Evolutionary conservation across 768 basidiomycete genomes (phyloP).

Genomic region (Cytidiella melzeri): DNA sequence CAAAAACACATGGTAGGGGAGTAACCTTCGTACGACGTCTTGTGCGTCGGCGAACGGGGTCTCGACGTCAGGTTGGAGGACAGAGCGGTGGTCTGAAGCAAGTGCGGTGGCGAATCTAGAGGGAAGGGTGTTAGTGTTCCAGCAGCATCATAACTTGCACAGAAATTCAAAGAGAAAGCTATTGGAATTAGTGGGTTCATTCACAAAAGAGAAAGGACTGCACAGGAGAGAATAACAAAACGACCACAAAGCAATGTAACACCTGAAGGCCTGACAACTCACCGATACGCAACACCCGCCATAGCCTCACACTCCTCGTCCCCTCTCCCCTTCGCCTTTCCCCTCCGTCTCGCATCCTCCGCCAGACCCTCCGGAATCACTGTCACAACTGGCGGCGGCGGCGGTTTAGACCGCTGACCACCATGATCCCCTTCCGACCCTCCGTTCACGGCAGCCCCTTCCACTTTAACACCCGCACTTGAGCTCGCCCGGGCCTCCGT

Average conservation of each 20-base stretch:
- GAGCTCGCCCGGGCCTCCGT: neutral
- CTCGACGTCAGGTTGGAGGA: conserved; percentile 61
- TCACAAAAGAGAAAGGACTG: too few relatives aligned
- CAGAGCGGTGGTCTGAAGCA: conserved; percentile 54
- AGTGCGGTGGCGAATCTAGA: conserved; percentile 20
- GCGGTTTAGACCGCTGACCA: too few relatives aligned
- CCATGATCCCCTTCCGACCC: too few relatives aligned
- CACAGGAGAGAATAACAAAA: too few relatives aligned
- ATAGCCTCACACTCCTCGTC: conserved; percentile 47
- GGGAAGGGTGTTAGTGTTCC: neutral
- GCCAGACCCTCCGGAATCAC: conserved; percentile 16
- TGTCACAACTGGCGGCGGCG: conserved; percentile 9
- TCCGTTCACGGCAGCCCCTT: neutral
- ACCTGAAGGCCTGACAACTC: conserved; percentile 10
- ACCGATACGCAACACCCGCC: conserved; percentile 46
- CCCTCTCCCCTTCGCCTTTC: conserved; percentile 32
- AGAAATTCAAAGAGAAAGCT: too few relatives aligned
- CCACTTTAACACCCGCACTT: neutral
- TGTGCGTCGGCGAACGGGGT: conserved; percentile 55
- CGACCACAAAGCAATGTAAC: neutral
- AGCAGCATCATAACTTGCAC: too few relatives aligned
- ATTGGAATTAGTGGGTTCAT: too few relatives aligned
- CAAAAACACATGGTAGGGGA: conserved; percentile 78
- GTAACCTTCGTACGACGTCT: conserved; percentile 64
- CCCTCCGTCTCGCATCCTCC: conserved; percentile 11